Evolutionary conservation across 2,329 filamentous ascomycete genomes (phyloP), one percentile per base, ranked within the genome.

Genomic region (Macroventuria anomochaeta): DNA sequence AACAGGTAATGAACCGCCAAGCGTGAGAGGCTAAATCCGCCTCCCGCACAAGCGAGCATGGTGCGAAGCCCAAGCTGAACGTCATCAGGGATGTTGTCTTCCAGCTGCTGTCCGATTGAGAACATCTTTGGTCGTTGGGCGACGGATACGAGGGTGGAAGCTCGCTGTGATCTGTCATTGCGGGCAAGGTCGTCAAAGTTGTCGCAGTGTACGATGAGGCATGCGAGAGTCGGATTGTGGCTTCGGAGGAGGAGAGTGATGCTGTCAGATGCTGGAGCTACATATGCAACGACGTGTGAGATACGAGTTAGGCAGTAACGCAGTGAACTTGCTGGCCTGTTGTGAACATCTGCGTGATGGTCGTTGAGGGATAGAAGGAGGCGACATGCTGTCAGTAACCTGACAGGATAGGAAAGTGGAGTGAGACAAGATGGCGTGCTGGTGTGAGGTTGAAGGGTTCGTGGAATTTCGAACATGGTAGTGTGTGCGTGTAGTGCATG

Each of bases 1-100:
- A 70, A 72, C 69, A 34, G 42, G 41, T 37, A 59, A 41, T 72
- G 68, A 68, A 64, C 66, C 65, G 65, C 65, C 61, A 68, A 65
- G 63, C 63, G 65, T 70, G 58, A 63, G 63, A 71, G 49, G 59
- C 64, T 63, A 67, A 44, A 42, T 43, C 52, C 43, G 41, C 20
- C 46, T 54, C 47, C 62, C 52, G 59, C 28, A 47, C 49, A 61
- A 65, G 61, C 62, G 64, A 62, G 37, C 20, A 59, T 54, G 47
- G 55, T 32, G 41, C 67, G 63, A 65, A 67, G 67, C 64, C 28
- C 54, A 64, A 61, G 60, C 39, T 56, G 57, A 55, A 67, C 61
- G 55, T 59, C 53, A 28, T 46, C 18, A 36, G 23, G 18, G 36
- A 21, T 29, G 28, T 29, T 25, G 23, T 25, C 17, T 20, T 26